Conservation (phyloP, 352 stramenopile species). For the Phytopythium vexans region DNA sequence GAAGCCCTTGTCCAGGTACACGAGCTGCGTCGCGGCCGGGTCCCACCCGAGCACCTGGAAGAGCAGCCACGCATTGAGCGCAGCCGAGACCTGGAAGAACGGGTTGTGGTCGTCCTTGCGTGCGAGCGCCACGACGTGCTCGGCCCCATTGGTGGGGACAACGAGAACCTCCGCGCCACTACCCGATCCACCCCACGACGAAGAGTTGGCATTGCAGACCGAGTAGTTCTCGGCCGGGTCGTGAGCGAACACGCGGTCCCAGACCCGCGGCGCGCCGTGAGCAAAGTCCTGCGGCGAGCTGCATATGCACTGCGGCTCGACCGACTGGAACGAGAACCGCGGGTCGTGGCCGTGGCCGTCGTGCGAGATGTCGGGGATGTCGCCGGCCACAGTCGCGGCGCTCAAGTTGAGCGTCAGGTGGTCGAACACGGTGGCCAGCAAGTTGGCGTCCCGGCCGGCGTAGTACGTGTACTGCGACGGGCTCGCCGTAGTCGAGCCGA, state of each 20-base stretch:
- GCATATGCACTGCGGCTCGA: background rate
- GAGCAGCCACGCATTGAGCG: slow-evolving; percentile 16
- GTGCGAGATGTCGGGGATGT: slow-evolving; percentile 1
- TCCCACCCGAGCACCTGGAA: slow-evolving; percentile 9
- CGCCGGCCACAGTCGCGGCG: background rate
- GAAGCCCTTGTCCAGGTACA: slow-evolving; percentile 20
- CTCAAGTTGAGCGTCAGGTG: background rate
- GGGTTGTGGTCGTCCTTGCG: slow-evolving; percentile 24
- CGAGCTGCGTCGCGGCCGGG: slow-evolving; percentile 9
- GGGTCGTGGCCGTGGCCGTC: slow-evolving; percentile 18
- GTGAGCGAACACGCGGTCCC: background rate
- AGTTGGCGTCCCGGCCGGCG: background rate
- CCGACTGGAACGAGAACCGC: slow-evolving; percentile 3
- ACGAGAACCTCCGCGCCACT: background rate
- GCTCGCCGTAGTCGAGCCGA: background rate
- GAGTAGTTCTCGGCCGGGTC: background rate
- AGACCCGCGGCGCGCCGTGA: background rate
- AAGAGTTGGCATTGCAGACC: background rate
- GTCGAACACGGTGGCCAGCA: background rate
- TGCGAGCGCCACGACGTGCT: slow-evolving; percentile 8
- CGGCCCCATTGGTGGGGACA: background rate
- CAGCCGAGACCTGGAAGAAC: slow-evolving; percentile 18
- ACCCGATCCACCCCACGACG: too few species aligned
- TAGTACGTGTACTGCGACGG: background rate
- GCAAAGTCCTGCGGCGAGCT: background rate